Evolutionary conservation across 768 basidiomycete species (phyloP).

Genomic region (Gymnopilus dilepis): DNA sequence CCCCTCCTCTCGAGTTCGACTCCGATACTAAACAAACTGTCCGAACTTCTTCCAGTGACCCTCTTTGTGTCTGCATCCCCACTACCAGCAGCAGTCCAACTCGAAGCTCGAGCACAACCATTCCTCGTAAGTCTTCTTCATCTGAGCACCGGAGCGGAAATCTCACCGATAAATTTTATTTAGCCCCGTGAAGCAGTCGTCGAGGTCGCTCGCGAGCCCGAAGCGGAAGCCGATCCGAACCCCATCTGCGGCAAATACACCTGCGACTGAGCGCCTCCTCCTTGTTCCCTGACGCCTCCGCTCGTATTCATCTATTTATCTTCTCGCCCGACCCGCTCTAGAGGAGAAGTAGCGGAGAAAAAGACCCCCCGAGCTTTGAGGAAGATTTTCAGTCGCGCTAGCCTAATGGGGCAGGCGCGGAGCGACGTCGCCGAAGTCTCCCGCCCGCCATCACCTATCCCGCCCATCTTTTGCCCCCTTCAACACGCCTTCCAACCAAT

Average conservation of each 20-base stretch:
- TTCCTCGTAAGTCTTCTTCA: constrained; percentile 13
- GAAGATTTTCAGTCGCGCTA: too few relatives aligned
- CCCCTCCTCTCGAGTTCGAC: background rate
- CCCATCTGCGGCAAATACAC: constrained; percentile 19
- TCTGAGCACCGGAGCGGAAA: background rate
- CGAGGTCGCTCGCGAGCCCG: constrained; percentile 19
- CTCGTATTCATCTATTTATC: too few relatives aligned
- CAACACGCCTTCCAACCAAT: background rate
- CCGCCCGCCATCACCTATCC: too few relatives aligned
- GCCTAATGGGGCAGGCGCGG: too few relatives aligned
- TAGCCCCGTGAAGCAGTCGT: constrained; percentile 17
- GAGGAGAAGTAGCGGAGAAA: too few relatives aligned
- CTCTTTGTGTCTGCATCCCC: constrained; percentile 24
- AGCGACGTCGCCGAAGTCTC: too few relatives aligned
- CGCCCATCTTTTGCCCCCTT: too few relatives aligned
- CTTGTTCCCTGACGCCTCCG: background rate
- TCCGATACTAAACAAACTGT: background rate
- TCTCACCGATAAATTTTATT: background rate
- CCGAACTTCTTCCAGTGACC: constrained; percentile 11
- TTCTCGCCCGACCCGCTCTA: too few relatives aligned
- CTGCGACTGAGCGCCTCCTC: constrained; percentile 9
- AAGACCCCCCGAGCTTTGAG: too few relatives aligned
- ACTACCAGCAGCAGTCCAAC: constrained; percentile 14
- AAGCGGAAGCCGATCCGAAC: constrained; percentile 18
- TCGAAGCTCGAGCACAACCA: constrained; percentile 13